Base-by-base conservation (phyloP, 192 early-diverging fungal genomes). In the Entophlyctis luteolus region DNA sequence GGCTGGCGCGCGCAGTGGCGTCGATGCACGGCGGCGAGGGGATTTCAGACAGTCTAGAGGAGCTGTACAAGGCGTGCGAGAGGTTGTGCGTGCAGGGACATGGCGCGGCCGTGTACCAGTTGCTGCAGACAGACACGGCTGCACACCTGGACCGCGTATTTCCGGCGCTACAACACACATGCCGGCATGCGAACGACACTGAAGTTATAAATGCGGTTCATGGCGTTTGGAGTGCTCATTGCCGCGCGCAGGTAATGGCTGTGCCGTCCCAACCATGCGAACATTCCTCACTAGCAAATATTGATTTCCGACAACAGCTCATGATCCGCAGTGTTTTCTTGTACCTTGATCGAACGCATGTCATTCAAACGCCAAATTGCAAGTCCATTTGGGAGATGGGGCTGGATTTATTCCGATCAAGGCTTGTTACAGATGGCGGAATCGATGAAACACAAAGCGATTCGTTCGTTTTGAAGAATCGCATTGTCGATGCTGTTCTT, bases 281-380 rank as follows among this genome's bases (percentile, higher is more conserved):
- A n/a, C n/a, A n/a, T n/a, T n/a, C n/a, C n/a, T n/a, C n/a, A n/a
- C n/a, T n/a, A n/a, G n/a, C n/a, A n/a, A n/a, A n/a, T n/a, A n/a
- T n/a, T n/a, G n/a, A n/a, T n/a, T n/a, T n/a, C n/a, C n/a, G n/a
- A n/a, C n/a, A n/a, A 8, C 62, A 85, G 84, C 72, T 75, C 4
- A 76, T 90, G 78, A 91, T 96, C 42, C 79, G 88, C 31, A 89
- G 86, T 68, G 87, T 97, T 20, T 93, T 97, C 65, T 75, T 97
- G 55, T 94, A 93, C 66, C 76, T 97, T 49, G 95, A 97, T 75
- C 91, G 95, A 49, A 93, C 92, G 2, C 93, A 90, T 72, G 89
- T 91, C 22, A 77, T 92, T 36, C 89, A 93, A 48, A 88, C 86
- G 0, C 59, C 84, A 14, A 79, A 79, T 27, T 62, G 90, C 4